These are phyloP conservation scores for Planoprotostelium fungivorum DNA, from an alignment of 78 protist genomes.

Conservation along the genomic window DNA sequence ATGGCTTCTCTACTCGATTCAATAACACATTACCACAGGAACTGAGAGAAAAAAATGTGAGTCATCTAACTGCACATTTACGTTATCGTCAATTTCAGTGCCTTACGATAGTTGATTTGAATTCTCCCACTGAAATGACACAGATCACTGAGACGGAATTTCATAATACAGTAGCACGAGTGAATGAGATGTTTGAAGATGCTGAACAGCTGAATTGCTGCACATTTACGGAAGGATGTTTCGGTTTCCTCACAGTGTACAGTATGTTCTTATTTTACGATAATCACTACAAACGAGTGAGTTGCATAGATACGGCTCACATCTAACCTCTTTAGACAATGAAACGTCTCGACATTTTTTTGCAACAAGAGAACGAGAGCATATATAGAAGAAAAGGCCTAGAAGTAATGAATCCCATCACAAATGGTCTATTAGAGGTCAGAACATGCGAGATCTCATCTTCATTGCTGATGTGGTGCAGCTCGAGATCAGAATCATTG, in stretches of 20 bases:
- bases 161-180: not conserved
- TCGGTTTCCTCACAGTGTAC: not conserved
- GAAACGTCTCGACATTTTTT: not conserved
- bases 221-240: not conserved
- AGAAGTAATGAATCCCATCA: not conserved
- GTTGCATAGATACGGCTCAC: not conserved
- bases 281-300: not conserved
- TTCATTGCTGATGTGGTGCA: not conserved
- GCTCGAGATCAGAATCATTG: not conserved
- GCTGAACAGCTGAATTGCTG: not conserved
- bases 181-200: not conserved
- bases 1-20: not conserved
- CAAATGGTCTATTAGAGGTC: not conserved
- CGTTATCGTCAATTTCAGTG: too few relatives aligned
- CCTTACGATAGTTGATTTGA: not conserved
- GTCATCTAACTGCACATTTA: too few relatives aligned
- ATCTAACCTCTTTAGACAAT: not conserved
- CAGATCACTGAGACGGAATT: not conserved
- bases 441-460: not conserved
- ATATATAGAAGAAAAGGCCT: not conserved
- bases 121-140: not conserved
- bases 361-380: not conserved
- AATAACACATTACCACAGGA: not conserved
- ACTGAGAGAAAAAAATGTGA: not conserved
- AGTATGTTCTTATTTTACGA: not conserved